A percentile compares a stretch with the other conserved stretches of the same genome.
phyloP scores from a whole-genome alignment of 2,329 filamentous ascomycete species.

The Eutypella sp. region DNA sequence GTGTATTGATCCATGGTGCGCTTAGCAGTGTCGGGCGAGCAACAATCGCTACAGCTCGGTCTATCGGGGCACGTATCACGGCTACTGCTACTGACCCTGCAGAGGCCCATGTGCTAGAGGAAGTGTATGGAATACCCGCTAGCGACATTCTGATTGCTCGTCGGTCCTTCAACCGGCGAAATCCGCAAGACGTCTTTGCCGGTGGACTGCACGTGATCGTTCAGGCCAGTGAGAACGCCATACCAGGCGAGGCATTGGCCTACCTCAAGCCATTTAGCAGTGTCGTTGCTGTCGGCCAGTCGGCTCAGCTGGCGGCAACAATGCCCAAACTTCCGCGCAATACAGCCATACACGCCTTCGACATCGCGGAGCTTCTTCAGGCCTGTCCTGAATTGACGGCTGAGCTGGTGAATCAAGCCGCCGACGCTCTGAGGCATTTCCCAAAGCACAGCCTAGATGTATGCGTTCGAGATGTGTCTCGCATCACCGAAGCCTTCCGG shows the following conservation, averaged over 20 bases:
- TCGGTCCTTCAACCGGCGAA: background rate
- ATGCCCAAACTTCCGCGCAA: conserved; percentile 2
- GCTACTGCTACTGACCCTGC: conserved; percentile 3
- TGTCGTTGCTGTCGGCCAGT: conserved; percentile 1
- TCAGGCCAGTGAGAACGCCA: conserved; percentile 3
- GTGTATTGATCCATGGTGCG: conserved; percentile 9
- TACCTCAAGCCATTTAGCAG: conserved; percentile 6
- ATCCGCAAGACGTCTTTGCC: background rate
- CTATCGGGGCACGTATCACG: conserved; percentile 2
- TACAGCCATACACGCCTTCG: conserved; percentile 2
- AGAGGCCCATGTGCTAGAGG: conserved; percentile 1
- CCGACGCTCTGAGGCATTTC: background rate
- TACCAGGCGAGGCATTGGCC: background rate
- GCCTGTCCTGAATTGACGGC: background rate
- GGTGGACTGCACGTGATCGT: conserved; percentile 7
- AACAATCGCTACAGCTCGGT: conserved; percentile 5
- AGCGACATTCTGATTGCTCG: conserved; percentile 1
- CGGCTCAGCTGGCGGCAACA: background rate
- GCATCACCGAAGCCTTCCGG: conserved; percentile 2
- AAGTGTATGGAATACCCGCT: background rate
- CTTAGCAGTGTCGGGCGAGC: conserved; percentile 5
- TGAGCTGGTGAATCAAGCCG: background rate
- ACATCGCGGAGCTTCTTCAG: conserved; percentile 2
- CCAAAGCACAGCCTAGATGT: background rate
- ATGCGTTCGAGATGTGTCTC: background rate